A percentile compares a stretch with the other conserved stretches of the same genome.
These are phyloP conservation scores for Aspergillus amoenus DNA, from an alignment of 2,329 filamentous ascomycete species.

Conservation along the genomic window DNA sequence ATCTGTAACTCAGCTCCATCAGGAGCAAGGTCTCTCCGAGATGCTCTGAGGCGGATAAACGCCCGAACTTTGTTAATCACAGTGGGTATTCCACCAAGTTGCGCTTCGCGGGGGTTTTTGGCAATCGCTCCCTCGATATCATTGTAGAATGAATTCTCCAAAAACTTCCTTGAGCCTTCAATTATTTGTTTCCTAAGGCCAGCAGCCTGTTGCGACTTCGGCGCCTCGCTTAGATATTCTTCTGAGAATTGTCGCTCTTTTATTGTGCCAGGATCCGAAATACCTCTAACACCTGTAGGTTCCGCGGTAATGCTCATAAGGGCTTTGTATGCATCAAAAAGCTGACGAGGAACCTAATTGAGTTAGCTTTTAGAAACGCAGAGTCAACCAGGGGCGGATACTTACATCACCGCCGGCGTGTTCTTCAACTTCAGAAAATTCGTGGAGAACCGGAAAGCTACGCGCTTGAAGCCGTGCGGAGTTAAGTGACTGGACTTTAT, in stretches of 20 bases:
- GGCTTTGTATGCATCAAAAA: slow-evolving; percentile 80
- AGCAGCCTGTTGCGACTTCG: slow-evolving; percentile 63
- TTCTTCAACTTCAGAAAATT: slow-evolving; percentile 72
- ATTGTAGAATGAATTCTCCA: slow-evolving; percentile 78
- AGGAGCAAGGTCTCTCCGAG: slow-evolving; percentile 78
- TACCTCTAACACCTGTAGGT: slow-evolving; percentile 58
- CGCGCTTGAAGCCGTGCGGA: slow-evolving; percentile 64
- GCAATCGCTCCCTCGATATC: slow-evolving; percentile 75
- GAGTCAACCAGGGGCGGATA: slow-evolving; percentile 8
- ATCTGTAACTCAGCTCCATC: slow-evolving; percentile 79
- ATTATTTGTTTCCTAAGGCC: slow-evolving; percentile 77
- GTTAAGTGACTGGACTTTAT: slow-evolving; percentile 78
- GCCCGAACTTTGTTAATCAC: slow-evolving; percentile 88
- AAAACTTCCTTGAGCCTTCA: slow-evolving; percentile 71
- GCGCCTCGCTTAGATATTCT: slow-evolving; percentile 73
- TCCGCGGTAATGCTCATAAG: slow-evolving; percentile 78
- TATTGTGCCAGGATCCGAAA: slow-evolving; percentile 63
- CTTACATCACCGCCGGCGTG: slow-evolving; percentile 65
- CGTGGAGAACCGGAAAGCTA: slow-evolving; percentile 71
- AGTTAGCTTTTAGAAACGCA: slow-evolving; percentile 16
- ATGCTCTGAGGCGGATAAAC: slow-evolving; percentile 78
- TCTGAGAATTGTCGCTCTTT: slow-evolving; percentile 73
- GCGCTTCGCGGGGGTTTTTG: slow-evolving; percentile 84
- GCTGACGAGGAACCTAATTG: slow-evolving; percentile 64
- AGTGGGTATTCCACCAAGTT: slow-evolving; percentile 83